A percentile compares a stretch with the other conserved stretches of the same genome.
phyloP scores from a whole-genome alignment of 108 stramenopile species.

The Schizochytrium sp. region DNA sequence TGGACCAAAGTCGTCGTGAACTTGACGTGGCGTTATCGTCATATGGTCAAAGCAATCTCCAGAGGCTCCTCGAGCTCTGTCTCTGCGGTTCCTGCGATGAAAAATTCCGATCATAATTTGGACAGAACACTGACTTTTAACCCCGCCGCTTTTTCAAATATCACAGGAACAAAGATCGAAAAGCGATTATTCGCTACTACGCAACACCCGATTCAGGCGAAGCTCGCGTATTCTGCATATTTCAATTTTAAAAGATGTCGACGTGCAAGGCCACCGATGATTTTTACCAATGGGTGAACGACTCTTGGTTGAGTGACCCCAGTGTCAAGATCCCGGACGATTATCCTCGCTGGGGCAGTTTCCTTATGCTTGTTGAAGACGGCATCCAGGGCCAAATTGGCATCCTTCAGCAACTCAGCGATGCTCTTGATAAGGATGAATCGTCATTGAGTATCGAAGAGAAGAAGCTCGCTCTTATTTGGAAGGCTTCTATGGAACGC shows the following conservation, averaged over 20 bases:
- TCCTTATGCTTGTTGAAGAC: conserved; percentile 32
- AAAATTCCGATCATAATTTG: too few relatives aligned
- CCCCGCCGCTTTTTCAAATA: too few relatives aligned
- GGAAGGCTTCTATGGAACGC: conserved; percentile 54
- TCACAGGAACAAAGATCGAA: too few relatives aligned
- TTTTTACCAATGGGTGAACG: conserved; percentile 51
- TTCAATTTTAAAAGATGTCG: background rate
- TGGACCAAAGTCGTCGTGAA: too few relatives aligned
- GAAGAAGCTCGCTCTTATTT: conserved; percentile 8
- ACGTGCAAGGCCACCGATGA: background rate
- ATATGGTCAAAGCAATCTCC: too few relatives aligned
- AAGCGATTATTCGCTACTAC: too few relatives aligned
- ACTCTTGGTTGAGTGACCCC: conserved; percentile 40
- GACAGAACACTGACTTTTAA: too few relatives aligned
- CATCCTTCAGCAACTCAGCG: conserved; percentile 12
- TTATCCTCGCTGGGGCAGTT: conserved; percentile 54
- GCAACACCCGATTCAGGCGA: too few relatives aligned
- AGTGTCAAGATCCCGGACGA: conserved; percentile 35
- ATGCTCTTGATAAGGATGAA: conserved; percentile 6
- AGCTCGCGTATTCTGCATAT: too few relatives aligned
- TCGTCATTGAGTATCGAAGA: background rate
- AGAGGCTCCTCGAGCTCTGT: too few relatives aligned
- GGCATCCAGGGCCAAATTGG: background rate
- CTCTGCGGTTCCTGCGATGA: too few relatives aligned
- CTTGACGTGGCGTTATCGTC: too few relatives aligned